A percentile compares a stretch with the other conserved stretches of the same genome.
Evolutionary conservation across 805 yeast species (phyloP).

Genomic region (Wickerhamiella allomyrinae): DNA sequence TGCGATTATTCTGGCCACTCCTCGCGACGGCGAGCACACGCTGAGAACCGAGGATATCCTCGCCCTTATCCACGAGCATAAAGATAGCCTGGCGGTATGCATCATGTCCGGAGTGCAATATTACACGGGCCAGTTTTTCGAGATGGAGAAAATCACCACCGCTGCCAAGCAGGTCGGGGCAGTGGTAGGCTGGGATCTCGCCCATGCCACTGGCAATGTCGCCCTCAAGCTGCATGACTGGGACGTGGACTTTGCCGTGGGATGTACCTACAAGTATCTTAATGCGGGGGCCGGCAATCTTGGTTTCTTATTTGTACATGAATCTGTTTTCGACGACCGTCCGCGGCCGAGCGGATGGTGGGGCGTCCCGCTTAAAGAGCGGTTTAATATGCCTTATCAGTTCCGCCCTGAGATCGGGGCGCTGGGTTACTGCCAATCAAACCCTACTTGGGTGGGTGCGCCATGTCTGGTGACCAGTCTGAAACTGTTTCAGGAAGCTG

Average conservation of each 20-base stretch:
- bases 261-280: slow-evolving; percentile 87
- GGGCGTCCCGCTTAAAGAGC: slow-evolving; percentile 61
- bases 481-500: slow-evolving; percentile 40
- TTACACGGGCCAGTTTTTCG: slow-evolving; percentile 81
- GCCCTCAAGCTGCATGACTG: slow-evolving; percentile 66
- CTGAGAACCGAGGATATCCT: slow-evolving; percentile 53
- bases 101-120: slow-evolving; percentile 82
- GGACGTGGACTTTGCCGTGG: slow-evolving; percentile 85
- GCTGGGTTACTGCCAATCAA: slow-evolving; percentile 75
- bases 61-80: slow-evolving; percentile 37
- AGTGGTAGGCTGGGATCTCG: slow-evolving; percentile 81
- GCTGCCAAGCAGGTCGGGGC: slow-evolving; percentile 39
- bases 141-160: slow-evolving; percentile 54
- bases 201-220: slow-evolving; percentile 88
- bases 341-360: slow-evolving; percentile 87
- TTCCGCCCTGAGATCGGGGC: slow-evolving; percentile 81
- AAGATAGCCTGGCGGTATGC: slow-evolving; percentile 53
- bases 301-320: slow-evolving; percentile 73
- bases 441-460: slow-evolving; percentile 77
- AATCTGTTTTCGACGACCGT: slow-evolving; percentile 20
- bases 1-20: slow-evolving; percentile 49
- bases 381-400: slow-evolving; percentile 67
- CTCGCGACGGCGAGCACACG: slow-evolving; percentile 42
- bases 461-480: slow-evolving; percentile 58
- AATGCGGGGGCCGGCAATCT: slow-evolving; percentile 92